Conservation (phyloP, 2,329 filamentous ascomycete genomes). For the Ceratocystis papillata region DNA sequence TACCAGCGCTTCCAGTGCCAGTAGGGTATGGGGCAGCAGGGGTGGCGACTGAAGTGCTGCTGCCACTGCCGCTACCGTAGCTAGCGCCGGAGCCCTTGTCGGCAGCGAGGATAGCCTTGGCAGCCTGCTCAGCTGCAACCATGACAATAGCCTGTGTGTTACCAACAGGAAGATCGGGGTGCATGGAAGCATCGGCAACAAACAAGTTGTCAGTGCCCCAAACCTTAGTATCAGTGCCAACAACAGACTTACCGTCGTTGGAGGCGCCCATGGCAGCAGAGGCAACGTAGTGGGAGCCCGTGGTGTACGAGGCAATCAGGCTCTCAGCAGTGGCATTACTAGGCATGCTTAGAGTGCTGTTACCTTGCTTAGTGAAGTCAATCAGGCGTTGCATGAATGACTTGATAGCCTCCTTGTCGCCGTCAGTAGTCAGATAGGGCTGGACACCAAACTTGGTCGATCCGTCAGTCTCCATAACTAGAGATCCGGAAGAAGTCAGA, state of each 20-base stretch:
- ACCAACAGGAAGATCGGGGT: constrained; percentile 56
- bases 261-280: constrained; percentile 17
- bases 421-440: constrained; percentile 49
- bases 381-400: constrained; percentile 46
- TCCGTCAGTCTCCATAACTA: constrained; percentile 49
- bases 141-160: constrained; percentile 59
- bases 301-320: constrained; percentile 49
- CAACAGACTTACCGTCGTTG: constrained; percentile 45
- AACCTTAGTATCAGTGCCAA: constrained; percentile 52
- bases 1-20: not conserved
- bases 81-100: constrained; percentile 2
- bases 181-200: constrained; percentile 57
- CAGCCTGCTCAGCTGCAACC: constrained; percentile 53
- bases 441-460: constrained; percentile 48
- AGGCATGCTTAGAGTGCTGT: constrained; percentile 35
- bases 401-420: constrained; percentile 53
- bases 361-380: constrained; percentile 44
- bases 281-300: constrained; percentile 46
- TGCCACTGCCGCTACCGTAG: not conserved
- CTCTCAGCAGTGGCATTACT: constrained; percentile 39
- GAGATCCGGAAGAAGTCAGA: constrained; percentile 47
- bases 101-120: constrained; percentile 29
- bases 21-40: constrained; percentile 5
- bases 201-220: constrained; percentile 59
- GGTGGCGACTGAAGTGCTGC: not conserved